phyloP scores from a whole-genome alignment of 257 asterid genomes.

The Paulownia fortunei region DNA sequence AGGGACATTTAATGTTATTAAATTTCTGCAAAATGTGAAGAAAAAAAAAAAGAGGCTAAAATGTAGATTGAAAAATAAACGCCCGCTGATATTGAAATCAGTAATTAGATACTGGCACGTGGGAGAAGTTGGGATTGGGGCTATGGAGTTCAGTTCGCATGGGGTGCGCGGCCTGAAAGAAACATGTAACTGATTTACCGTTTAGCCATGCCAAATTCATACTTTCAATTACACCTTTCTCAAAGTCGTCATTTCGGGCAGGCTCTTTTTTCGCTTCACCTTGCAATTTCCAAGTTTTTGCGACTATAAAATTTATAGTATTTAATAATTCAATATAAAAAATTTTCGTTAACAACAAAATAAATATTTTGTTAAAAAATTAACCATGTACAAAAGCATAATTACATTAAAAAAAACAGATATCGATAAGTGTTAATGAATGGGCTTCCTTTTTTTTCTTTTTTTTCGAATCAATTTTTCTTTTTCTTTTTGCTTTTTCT shows the following conservation, averaged over 20 bases:
- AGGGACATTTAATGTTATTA: background rate
- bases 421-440: too few relatives aligned
- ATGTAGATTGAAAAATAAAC: slow-evolving; percentile 35
- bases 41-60: background rate
- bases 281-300: background rate
- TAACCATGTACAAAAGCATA: background rate
- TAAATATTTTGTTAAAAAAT: background rate
- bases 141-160: slow-evolving; percentile 44
- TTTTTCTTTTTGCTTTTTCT: background rate
- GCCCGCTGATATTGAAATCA: slow-evolving; percentile 15
- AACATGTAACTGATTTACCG: slow-evolving; percentile 63
- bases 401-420: too few relatives aligned
- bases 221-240: slow-evolving; percentile 33
- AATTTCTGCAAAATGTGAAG: background rate
- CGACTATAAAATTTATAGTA: background rate
- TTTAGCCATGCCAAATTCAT: slow-evolving; percentile 40
- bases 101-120: slow-evolving; percentile 42
- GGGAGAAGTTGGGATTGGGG: slow-evolving; percentile 41
- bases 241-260: slow-evolving; percentile 29
- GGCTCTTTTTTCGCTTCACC: slow-evolving; percentile 6
- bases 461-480: background rate
- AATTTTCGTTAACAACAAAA: background rate
- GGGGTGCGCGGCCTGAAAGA: slow-evolving; percentile 50
- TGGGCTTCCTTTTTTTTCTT: too few relatives aligned
- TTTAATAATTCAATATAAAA: background rate